phyloP scores from a whole-genome alignment of 2,329 filamentous ascomycete species.

The Hyphodiscus sp. region DNA sequence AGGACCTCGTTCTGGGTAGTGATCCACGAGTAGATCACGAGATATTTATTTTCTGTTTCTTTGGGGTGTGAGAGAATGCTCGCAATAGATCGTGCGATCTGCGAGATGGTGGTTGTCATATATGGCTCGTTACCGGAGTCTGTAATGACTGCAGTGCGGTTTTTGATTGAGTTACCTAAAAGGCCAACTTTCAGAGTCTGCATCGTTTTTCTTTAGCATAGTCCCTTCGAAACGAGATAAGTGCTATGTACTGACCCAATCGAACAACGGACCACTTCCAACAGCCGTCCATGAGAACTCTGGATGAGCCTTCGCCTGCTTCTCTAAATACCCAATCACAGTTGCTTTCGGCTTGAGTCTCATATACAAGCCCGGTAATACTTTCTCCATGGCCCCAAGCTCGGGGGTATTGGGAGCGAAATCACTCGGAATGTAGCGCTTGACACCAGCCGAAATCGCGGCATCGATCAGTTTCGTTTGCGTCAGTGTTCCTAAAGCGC shows the following conservation, averaged over 20 bases:
- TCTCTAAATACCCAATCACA: slow-evolving; percentile 28
- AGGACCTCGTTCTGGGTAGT: slow-evolving; percentile 31
- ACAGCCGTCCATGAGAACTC: slow-evolving; percentile 30
- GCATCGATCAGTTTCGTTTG: slow-evolving; percentile 43
- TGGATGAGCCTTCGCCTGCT: slow-evolving; percentile 16
- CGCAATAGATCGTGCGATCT: slow-evolving; percentile 29
- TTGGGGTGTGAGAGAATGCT: slow-evolving; percentile 31
- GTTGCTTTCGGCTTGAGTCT: slow-evolving; percentile 31
- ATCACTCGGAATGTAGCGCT: slow-evolving; percentile 53
- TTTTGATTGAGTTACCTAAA: slow-evolving; percentile 30
- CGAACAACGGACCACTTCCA: slow-evolving; percentile 21
- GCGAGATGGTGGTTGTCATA: slow-evolving; percentile 28
- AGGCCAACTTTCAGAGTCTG: slow-evolving; percentile 27
- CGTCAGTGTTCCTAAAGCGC: neutral
- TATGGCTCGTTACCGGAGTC: slow-evolving; percentile 27
- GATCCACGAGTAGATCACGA: slow-evolving; percentile 30
- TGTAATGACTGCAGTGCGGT: slow-evolving; percentile 27
- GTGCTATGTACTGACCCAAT: slow-evolving; percentile 10
- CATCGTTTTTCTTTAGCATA: too few species aligned
- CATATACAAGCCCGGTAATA: slow-evolving; percentile 12
- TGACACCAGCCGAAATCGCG: slow-evolving; percentile 48
- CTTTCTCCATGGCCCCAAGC: slow-evolving; percentile 2
- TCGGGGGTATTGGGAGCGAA: slow-evolving; percentile 31
- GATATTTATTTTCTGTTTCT: slow-evolving; percentile 28
- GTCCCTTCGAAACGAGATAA: too few species aligned